Conservation (phyloP, 768 basidiomycete species). For the Amanita phalloides region DNA sequence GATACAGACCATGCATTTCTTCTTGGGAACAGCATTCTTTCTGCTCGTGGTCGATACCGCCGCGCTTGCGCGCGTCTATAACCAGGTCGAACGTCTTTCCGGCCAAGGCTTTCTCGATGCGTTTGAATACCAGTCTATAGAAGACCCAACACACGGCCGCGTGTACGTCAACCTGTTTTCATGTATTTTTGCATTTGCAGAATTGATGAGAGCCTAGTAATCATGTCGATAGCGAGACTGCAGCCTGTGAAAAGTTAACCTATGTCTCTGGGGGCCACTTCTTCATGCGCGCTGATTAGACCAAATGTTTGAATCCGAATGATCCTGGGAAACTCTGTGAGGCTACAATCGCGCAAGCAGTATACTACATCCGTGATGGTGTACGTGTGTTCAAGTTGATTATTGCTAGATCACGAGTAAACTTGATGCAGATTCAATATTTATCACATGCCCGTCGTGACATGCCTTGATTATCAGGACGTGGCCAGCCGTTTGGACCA, state of each 20-base stretch:
- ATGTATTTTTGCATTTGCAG: background rate
- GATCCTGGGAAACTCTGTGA: slow-evolving; percentile 50
- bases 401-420: background rate
- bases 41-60: slow-evolving; percentile 7
- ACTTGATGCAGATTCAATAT: slow-evolving; percentile 29
- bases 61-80: slow-evolving; percentile 36
- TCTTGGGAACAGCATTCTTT: slow-evolving; percentile 2
- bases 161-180: slow-evolving; percentile 30
- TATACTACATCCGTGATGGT: slow-evolving; percentile 44
- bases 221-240: slow-evolving; percentile 37
- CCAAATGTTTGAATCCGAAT: slow-evolving; percentile 29
- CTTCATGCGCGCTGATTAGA: slow-evolving; percentile 45
- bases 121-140: slow-evolving; percentile 36
- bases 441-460: slow-evolving; percentile 39
- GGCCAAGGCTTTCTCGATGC: slow-evolving; percentile 38
- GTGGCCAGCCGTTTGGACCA: slow-evolving; percentile 55
- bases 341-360: slow-evolving; percentile 40
- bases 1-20: background rate
- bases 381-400: slow-evolving; percentile 19
- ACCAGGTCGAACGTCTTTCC: slow-evolving; percentile 30
- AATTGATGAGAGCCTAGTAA: slow-evolving; percentile 17
- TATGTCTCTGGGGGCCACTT: slow-evolving; percentile 41
- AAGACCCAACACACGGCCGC: slow-evolving; percentile 58
- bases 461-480: slow-evolving; percentile 14
- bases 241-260: slow-evolving; percentile 43